phyloP scores from a whole-genome alignment of 2,329 filamentous ascomycete genomes.

The Cladosporium cucumerinum region DNA sequence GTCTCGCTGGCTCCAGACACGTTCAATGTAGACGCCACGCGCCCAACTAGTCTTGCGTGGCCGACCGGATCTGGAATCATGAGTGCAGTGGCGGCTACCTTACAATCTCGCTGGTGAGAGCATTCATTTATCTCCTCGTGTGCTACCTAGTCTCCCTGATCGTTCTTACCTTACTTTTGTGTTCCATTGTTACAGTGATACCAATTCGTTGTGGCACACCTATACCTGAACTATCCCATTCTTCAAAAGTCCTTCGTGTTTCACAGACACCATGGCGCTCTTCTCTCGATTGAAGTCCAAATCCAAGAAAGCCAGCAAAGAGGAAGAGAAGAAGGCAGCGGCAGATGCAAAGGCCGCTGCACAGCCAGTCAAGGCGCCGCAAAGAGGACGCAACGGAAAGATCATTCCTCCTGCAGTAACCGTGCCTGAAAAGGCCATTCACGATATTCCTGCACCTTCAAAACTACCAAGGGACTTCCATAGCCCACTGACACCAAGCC shows the following conservation, averaged over 20 bases:
- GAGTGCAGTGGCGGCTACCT: not conserved
- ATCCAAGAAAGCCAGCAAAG: constrained; percentile 6
- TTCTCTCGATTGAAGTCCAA: constrained; percentile 12
- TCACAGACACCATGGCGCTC: not conserved
- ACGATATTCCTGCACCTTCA: not conserved
- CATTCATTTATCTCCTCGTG: not conserved
- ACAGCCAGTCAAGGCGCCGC: not conserved
- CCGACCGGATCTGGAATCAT: not conserved
- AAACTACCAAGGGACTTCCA: not conserved
- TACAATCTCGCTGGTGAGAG: not conserved
- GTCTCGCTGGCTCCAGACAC: not conserved
- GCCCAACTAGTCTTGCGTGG: not conserved
- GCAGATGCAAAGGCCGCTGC: not conserved
- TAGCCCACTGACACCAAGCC: not conserved
- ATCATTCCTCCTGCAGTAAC: not conserved
- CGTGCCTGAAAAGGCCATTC: not conserved
- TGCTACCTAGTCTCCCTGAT: not conserved
- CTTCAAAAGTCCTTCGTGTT: not conserved
- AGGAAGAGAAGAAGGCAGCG: not conserved
- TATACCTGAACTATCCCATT: not conserved
- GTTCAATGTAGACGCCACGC: not conserved
- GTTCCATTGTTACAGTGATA: not conserved
- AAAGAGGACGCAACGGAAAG: not conserved
- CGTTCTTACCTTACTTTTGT: not conserved
- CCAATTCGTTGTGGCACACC: not conserved